A percentile compares a stretch with the other conserved stretches of the same genome.
Conservation (phyloP, 208 protist species). For the Acanthamoeba sp. region DNA sequence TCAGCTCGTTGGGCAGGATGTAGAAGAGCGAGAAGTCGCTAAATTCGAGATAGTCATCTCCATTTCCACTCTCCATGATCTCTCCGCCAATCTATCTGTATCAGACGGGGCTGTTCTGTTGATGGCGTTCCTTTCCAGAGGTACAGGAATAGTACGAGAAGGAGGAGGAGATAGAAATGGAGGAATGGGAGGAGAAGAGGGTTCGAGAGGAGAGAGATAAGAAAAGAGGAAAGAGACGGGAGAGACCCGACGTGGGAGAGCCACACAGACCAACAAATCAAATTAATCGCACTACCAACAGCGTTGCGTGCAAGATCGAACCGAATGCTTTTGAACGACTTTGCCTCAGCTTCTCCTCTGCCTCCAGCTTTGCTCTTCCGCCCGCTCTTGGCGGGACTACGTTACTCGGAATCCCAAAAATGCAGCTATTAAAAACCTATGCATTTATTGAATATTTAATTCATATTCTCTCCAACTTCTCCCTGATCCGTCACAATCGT, state of each 20-base stretch:
- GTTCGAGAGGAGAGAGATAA: neutral
- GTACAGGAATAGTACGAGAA: too few species aligned
- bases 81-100: neutral
- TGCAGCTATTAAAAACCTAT: too few species aligned
- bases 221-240: neutral
- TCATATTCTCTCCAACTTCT: neutral
- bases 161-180: neutral
- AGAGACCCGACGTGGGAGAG: neutral
- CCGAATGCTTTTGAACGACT: neutral
- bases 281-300: too few species aligned
- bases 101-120: neutral
- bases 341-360: neutral
- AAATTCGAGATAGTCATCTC: conserved; percentile 16
- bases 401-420: too few species aligned
- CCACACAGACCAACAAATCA: too few species aligned
- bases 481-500: neutral
- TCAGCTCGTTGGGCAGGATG: conserved; percentile 18
- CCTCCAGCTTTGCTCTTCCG: neutral
- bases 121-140: too few species aligned
- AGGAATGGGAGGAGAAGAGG: neutral
- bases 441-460: neutral
- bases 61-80: conserved; percentile 28
- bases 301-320: neutral
- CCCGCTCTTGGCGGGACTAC: neutral
- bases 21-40: conserved; percentile 44